These are phyloP conservation scores for Eutrema yunnanense DNA, from an alignment of 345 rosid species.

Conservation along the genomic window DNA sequence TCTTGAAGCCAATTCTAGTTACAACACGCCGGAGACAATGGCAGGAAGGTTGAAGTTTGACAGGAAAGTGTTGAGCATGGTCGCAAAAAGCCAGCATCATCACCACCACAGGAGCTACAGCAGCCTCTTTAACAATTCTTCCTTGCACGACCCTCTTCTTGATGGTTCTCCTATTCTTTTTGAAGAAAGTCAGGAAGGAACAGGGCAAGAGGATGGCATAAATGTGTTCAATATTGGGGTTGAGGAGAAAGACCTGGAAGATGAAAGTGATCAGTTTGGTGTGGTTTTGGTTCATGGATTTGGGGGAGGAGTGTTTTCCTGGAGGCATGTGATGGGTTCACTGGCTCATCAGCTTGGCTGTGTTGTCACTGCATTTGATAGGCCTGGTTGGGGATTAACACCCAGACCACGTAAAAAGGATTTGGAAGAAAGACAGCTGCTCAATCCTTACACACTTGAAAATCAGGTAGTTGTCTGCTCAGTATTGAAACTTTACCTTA, in stretches of 20 bases:
- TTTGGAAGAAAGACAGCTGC: conserved; percentile 64
- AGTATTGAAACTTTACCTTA: not conserved
- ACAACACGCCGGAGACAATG: conserved; percentile 39
- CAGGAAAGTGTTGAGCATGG: conserved; percentile 38
- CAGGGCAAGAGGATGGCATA: conserved; percentile 27
- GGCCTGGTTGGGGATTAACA: conserved; percentile 90
- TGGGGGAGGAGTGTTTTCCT: conserved; percentile 94
- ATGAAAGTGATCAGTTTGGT: conserved; percentile 52
- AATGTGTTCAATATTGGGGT: conserved; percentile 24
- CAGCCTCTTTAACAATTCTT: conserved; percentile 57
- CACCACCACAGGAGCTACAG: conserved; percentile 73
- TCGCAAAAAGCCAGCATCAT: conserved; percentile 41
- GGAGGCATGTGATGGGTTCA: conserved; percentile 73
- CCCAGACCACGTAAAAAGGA: conserved; percentile 58
- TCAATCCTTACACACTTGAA: conserved; percentile 77
- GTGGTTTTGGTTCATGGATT: conserved; percentile 81
- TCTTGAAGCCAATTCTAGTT: conserved; percentile 37
- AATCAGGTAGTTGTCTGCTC: conserved; percentile 47
- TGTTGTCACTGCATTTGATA: too few species aligned
- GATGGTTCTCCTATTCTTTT: conserved; percentile 49
- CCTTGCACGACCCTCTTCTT: conserved; percentile 67
- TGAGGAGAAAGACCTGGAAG: conserved; percentile 32
- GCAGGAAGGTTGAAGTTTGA: conserved; percentile 57
- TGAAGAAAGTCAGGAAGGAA: conserved; percentile 51
- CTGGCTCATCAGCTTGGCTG: too few species aligned